Evolutionary conservation across 2,329 filamentous ascomycete genomes (phyloP).

Genomic region (Fusarium beomiforme): DNA sequence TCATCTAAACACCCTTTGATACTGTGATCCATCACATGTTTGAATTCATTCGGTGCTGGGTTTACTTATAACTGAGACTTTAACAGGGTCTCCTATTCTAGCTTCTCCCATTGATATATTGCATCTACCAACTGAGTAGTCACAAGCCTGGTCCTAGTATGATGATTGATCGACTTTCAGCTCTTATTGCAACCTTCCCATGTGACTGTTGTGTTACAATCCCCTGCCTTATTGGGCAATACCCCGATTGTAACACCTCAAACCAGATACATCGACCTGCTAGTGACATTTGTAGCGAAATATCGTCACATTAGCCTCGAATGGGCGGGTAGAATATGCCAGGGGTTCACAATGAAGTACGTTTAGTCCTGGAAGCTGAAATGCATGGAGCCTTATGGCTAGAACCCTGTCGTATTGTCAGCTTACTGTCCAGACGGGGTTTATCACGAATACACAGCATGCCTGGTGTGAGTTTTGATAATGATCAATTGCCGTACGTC

Average conservation of each 20-base stretch:
- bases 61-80: neutral
- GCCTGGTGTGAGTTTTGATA: neutral
- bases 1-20: neutral
- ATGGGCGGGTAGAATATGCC: constrained; percentile 14
- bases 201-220: constrained; percentile 23
- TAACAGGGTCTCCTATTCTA: neutral
- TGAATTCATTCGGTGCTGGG: neutral
- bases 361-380: constrained; percentile 3
- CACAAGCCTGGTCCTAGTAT: constrained; percentile 20
- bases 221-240: constrained; percentile 32
- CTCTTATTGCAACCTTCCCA: constrained; percentile 19
- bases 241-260: constrained; percentile 24
- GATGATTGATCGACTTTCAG: constrained; percentile 28
- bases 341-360: constrained; percentile 5
- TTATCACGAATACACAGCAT: neutral
- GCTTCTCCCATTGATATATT: neutral
- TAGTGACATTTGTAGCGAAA: constrained; percentile 4
- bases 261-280: constrained; percentile 22
- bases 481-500: neutral
- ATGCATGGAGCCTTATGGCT: constrained; percentile 8
- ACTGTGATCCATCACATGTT: neutral
- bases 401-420: neutral
- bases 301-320: constrained; percentile 3
- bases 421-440: constrained; percentile 17
- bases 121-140: neutral